phyloP scores from a whole-genome alignment of 805 yeast species.

The Babjeviella inositovora region DNA sequence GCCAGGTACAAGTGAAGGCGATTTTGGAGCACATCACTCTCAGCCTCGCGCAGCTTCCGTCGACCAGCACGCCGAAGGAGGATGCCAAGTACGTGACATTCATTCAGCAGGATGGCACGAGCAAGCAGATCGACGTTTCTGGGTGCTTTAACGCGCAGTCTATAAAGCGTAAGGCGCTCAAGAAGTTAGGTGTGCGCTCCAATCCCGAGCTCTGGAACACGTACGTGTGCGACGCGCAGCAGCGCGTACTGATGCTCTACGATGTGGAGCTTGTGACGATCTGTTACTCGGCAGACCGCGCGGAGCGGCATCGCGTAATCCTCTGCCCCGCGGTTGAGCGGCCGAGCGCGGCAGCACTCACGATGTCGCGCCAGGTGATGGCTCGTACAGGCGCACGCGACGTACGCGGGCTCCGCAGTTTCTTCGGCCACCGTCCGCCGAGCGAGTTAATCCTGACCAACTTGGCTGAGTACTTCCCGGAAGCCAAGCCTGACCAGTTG shows the following conservation, averaged over 20 bases:
- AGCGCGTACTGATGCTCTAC: conserved; percentile 30
- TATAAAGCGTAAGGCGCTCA: conserved; percentile 54
- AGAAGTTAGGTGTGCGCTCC: conserved; percentile 32
- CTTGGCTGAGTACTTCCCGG: conserved; percentile 84
- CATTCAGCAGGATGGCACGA: conserved; percentile 60
- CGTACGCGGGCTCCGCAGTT: conserved; percentile 26
- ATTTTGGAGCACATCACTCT: conserved; percentile 3
- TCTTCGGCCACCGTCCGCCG: conserved; percentile 87
- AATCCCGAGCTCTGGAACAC: conserved; percentile 37
- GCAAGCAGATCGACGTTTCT: conserved; percentile 49
- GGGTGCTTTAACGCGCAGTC: conserved; percentile 75
- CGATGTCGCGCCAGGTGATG: conserved; percentile 31
- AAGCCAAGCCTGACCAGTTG: conserved; percentile 52
- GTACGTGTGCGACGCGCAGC: conserved; percentile 31
- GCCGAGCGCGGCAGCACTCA: conserved; percentile 48
- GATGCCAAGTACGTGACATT: conserved; percentile 30
- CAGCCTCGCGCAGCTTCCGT: conserved; percentile 2
- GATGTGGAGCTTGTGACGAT: conserved; percentile 74
- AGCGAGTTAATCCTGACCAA: conserved; percentile 83
- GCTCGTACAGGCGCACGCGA: too few relatives aligned
- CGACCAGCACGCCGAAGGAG: conserved; percentile 1
- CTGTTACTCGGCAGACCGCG: conserved; percentile 59
- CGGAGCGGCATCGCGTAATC: conserved; percentile 56
- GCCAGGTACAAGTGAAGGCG: conserved; percentile 4
- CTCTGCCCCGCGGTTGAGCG: conserved; percentile 46